These are phyloP conservation scores for Penicillium sp. DNA, from an alignment of 2,329 filamentous ascomycete genomes.

Conservation along the genomic window DNA sequence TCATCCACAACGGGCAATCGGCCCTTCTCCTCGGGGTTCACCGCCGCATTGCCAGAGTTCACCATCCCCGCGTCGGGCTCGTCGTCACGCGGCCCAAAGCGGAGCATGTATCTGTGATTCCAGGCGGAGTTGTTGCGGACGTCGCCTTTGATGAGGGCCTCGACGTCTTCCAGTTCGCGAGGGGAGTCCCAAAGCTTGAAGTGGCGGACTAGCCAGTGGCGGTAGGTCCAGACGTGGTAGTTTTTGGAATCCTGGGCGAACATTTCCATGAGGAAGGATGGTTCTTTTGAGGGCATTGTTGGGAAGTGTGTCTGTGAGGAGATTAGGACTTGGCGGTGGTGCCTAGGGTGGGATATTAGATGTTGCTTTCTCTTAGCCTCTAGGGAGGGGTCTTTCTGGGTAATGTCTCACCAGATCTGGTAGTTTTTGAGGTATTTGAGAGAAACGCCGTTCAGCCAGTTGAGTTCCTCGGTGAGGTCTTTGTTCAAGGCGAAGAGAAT, in stretches of 20 bases:
- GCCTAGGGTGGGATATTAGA: conserved; percentile 36
- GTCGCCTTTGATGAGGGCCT: conserved; percentile 73
- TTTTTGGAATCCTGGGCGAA: conserved; percentile 89
- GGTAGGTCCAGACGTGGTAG: conserved; percentile 98
- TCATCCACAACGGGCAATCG: conserved; percentile 54
- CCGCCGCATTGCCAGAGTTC: conserved; percentile 22
- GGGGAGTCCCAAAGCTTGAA: conserved; percentile 60
- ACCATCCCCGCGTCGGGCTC: conserved; percentile 42
- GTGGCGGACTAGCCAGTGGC: conserved; percentile 72
- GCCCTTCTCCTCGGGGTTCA: conserved; percentile 29
- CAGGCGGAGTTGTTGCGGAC: conserved; percentile 96
- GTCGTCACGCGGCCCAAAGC: conserved; percentile 65
- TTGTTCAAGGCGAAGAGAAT: conserved; percentile 69
- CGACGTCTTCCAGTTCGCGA: conserved; percentile 68
- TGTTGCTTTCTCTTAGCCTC: background rate
- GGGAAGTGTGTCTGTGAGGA: conserved; percentile 52
- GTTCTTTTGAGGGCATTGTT: conserved; percentile 65
- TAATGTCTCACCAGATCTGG: conserved; percentile 76
- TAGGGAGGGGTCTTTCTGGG: background rate
- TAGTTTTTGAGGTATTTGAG: conserved; percentile 93
- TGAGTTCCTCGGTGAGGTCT: conserved; percentile 69
- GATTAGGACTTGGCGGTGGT: conserved; percentile 61
- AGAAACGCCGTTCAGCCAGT: conserved; percentile 83
- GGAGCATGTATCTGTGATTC: conserved; percentile 95
- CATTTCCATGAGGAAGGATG: conserved; percentile 75